These are phyloP conservation scores for Xylaria sp. DNA, from an alignment of 2,329 filamentous ascomycete genomes.

Conservation along the genomic window DNA sequence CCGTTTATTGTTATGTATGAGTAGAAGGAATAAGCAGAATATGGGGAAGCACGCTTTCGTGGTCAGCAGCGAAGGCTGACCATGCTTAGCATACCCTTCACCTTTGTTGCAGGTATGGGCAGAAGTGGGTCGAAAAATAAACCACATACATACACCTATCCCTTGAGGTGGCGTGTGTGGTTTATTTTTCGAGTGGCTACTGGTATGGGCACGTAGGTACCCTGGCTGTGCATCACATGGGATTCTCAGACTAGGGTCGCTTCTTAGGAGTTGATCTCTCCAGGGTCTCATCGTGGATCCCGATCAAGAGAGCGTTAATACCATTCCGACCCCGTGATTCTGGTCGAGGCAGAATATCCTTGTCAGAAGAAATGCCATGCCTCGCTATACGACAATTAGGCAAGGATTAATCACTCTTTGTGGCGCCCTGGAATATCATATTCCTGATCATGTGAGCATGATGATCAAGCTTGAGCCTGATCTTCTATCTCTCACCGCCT, in stretches of 20 bases:
- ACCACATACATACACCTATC: too few relatives aligned
- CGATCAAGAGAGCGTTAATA: slow-evolving; percentile 22
- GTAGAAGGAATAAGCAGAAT: slow-evolving; percentile 1
- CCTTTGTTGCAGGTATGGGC: slow-evolving; percentile 32
- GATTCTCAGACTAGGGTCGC: slow-evolving; percentile 18
- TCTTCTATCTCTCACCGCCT: slow-evolving; percentile 39
- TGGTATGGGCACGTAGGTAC: slow-evolving; percentile 20
- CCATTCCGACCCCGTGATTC: slow-evolving; percentile 33
- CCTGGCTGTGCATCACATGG: slow-evolving; percentile 31
- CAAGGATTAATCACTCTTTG: slow-evolving; percentile 25
- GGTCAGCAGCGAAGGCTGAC: slow-evolving; percentile 31
- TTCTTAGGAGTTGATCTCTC: slow-evolving; percentile 26
- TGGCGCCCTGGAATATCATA: slow-evolving; percentile 34
- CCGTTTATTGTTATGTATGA: slow-evolving; percentile 8
- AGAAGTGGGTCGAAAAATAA: too few relatives aligned
- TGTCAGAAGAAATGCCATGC: slow-evolving; percentile 27
- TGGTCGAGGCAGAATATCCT: slow-evolving; percentile 28
- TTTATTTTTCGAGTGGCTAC: too few relatives aligned
- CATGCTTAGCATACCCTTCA: slow-evolving; percentile 32
- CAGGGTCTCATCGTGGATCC: slow-evolving; percentile 29
- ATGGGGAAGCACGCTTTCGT: slow-evolving; percentile 28
- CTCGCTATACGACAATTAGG: slow-evolving; percentile 20
- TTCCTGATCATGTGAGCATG: slow-evolving; percentile 36
- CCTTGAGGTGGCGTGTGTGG: too few relatives aligned
- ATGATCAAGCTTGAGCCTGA: slow-evolving; percentile 36